Conservation (phyloP, 2,329 filamentous ascomycete species). For the Aureobasidium vineae region DNA sequence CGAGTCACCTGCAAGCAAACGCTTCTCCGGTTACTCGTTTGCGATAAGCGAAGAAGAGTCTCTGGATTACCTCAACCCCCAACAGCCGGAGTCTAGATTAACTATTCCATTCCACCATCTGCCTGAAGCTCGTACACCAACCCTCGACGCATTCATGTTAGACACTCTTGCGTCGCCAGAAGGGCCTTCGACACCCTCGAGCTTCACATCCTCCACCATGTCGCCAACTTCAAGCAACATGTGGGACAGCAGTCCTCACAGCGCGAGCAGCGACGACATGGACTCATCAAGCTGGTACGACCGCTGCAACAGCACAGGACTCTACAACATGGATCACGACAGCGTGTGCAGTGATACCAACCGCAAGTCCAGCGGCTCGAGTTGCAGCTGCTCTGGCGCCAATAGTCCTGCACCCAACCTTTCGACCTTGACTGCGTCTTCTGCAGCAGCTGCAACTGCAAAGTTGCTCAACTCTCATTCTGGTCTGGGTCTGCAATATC, state of each 20-base stretch:
- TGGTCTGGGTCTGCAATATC: background rate
- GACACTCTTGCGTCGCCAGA: background rate
- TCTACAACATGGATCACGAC: conserved; percentile 27
- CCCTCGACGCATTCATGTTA: conserved; percentile 25
- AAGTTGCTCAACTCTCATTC: background rate
- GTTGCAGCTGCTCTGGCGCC: background rate
- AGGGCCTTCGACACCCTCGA: background rate
- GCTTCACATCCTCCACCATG: background rate
- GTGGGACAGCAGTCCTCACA: conserved; percentile 4
- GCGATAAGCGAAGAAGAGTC: conserved; percentile 19
- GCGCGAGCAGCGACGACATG: background rate
- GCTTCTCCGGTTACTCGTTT: conserved; percentile 2
- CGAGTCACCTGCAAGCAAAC: background rate
- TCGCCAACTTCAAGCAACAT: conserved; percentile 9
- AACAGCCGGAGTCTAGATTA: background rate
- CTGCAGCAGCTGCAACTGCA: conserved; percentile 9
- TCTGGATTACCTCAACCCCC: conserved; percentile 13
- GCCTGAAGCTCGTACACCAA: conserved; percentile 25
- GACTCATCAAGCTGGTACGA: conserved; percentile 6
- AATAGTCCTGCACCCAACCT: background rate
- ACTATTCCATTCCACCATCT: background rate
- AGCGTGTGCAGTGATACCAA: conserved; percentile 10
- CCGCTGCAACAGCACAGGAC: background rate
- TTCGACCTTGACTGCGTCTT: conserved; percentile 9
- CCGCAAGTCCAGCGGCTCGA: conserved; percentile 14